phyloP scores from a whole-genome alignment of 1,284 basidiomycete genomes.

The Microbotryum intermedium region DNA sequence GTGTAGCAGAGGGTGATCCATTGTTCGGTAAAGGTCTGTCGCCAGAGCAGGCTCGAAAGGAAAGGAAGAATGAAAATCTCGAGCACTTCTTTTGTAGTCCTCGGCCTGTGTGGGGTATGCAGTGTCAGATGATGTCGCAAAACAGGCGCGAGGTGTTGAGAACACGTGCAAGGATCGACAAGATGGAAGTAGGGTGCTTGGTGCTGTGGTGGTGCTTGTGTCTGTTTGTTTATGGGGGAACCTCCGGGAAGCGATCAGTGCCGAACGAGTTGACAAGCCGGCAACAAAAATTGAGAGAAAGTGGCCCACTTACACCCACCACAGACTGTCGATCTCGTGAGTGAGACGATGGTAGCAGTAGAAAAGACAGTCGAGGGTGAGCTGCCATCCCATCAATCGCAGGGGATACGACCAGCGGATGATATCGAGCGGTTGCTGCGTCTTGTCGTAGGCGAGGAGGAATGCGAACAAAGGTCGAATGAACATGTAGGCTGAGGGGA shows the following conservation, averaged over 20 bases:
- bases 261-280: no score
- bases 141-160: no score
- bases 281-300: background rate
- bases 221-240: no score
- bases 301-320: conserved; percentile 1
- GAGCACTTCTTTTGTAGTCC: background rate
- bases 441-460: background rate
- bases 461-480: background rate
- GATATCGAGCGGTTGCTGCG: background rate
- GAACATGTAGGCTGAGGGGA: background rate
- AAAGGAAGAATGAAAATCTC: conserved; percentile 4
- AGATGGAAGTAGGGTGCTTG: background rate
- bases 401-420: background rate
- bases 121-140: no score
- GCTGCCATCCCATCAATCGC: background rate
- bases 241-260: no score
- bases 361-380: background rate
- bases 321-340: conserved; percentile 3
- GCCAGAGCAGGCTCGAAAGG: background rate
- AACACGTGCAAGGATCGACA: background rate
- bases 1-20: conserved; percentile 2
- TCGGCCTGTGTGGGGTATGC: background rate
- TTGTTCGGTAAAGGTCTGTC: conserved; percentile 3
- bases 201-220: no score
- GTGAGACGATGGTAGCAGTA: background rate